These are phyloP conservation scores for Apiotrichum porosum DNA, from an alignment of 1,284 basidiomycete species.

Conservation along the genomic window DNA sequence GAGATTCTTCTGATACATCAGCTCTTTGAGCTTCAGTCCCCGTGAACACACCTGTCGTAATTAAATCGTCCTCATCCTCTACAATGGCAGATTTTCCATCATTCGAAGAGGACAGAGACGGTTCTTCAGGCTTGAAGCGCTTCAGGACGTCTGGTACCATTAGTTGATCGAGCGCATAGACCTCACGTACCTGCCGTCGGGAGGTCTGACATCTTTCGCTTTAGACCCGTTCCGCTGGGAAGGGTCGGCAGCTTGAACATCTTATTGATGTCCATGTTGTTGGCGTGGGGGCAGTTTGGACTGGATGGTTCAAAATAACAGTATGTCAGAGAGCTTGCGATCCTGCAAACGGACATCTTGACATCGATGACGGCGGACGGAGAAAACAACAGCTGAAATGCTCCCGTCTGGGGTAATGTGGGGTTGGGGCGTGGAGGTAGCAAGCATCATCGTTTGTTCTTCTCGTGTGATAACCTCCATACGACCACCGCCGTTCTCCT, in stretches of 20 bases:
- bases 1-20: no score
- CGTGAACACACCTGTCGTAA: slow-evolving; percentile 50
- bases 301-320: background rate
- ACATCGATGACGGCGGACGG: no score
- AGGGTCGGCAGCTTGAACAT: slow-evolving; percentile 45
- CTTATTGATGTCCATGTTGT: slow-evolving; percentile 45
- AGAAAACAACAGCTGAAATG: no score
- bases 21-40: no score
- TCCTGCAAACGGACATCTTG: no score
- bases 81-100: slow-evolving; percentile 52
- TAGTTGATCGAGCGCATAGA: no score
- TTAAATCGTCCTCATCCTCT: slow-evolving; percentile 50
- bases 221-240: slow-evolving; percentile 54
- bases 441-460: no score
- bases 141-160: slow-evolving; percentile 6
- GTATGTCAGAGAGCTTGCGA: background rate
- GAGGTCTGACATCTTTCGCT: slow-evolving; percentile 75
- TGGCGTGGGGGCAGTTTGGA: background rate
- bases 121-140: slow-evolving; percentile 2
- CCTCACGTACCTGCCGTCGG: slow-evolving; percentile 59
- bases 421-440: no score
- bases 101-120: no score
- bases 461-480: no score
- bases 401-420: no score
- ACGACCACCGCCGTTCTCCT: no score